Base-by-base conservation (phyloP, 192 early-diverging fungal species). In the Phlyctochytrium arcticum region DNA sequence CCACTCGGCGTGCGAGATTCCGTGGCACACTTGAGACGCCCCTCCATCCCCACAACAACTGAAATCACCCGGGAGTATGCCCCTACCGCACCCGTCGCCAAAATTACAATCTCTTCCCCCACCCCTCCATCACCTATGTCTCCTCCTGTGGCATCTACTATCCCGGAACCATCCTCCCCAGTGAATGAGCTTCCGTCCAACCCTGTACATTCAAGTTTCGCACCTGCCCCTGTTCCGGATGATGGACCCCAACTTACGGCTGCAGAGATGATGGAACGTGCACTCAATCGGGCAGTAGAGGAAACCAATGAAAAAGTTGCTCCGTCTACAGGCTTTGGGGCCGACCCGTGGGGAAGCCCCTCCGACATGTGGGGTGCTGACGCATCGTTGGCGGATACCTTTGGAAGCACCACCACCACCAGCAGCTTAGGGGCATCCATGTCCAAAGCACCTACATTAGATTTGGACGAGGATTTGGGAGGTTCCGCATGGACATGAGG, bases 181-280 rank as follows among this genome's bases (percentile, higher is more conserved):
- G 24, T 53, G 17, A n/a, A n/a, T n/a, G n/a, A n/a, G n/a, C n/a
- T n/a, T n/a, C n/a, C n/a, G n/a, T n/a, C 21, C 42, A 44, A n/a
- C 42, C 42, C 42, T 21, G 42, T 44, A 44, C 21, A 21, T 44
- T 2, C 42, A 1, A 12, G 21, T 44, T 44, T 21, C 2, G 42
- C 15, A 1, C 21, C 21, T 12, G 50, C 17, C 15, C 50, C 50
- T 12, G 50, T 21, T 23, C n/a, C 15, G 26, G 19, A 2, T 12
- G 19, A 57, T 34, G 30, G 30, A 1, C 55, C 23, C 8, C 36
- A 60, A n/a, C 39, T 69, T 4, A 54, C 58, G 5, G 48, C 63
- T 5, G 50, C 60, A 4, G 35, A 54, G 27, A 34, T 63, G 33
- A 69, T 69, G 60, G 60, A 63, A 32, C 33, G 35, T 15, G 64